Evolutionary conservation across 768 basidiomycete genomes (phyloP).

Genomic region (Phylloporus sp.): DNA sequence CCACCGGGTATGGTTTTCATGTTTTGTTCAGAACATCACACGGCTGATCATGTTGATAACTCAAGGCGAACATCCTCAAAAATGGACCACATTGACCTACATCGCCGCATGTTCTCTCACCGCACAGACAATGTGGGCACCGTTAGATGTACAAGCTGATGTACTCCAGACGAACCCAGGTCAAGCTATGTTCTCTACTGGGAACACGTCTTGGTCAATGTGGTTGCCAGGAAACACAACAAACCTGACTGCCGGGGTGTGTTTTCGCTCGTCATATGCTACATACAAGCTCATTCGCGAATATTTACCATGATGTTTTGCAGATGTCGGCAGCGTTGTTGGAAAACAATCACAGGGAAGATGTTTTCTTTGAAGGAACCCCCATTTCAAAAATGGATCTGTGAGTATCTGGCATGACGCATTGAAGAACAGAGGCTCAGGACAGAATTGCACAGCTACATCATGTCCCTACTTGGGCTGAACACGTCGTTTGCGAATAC

Average conservation of each 20-base stretch:
- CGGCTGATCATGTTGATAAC: no score
- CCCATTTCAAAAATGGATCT: background rate
- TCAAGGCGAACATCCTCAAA: background rate
- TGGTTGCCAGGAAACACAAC: background rate
- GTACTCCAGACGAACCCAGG: no score
- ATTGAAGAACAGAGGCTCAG: no score
- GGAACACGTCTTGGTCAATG: background rate
- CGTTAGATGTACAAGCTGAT: no score
- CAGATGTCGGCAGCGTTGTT: background rate
- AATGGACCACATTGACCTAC: background rate
- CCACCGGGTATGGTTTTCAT: background rate
- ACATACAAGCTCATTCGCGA: no score
- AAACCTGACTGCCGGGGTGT: background rate
- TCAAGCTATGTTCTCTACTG: no score
- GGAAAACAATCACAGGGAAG: background rate
- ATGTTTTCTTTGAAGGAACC: background rate
- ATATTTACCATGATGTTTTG: background rate
- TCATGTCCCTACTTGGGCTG: background rate
- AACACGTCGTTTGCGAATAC: background rate
- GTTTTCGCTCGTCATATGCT: no score
- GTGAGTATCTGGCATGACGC: background rate
- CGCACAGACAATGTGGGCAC: background rate
- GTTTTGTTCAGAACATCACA: background rate
- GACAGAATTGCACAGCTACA: background rate
- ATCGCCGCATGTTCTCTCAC: background rate